phyloP scores from a whole-genome alignment of 345 rosid species.

The Euphorbia tirucalli region DNA sequence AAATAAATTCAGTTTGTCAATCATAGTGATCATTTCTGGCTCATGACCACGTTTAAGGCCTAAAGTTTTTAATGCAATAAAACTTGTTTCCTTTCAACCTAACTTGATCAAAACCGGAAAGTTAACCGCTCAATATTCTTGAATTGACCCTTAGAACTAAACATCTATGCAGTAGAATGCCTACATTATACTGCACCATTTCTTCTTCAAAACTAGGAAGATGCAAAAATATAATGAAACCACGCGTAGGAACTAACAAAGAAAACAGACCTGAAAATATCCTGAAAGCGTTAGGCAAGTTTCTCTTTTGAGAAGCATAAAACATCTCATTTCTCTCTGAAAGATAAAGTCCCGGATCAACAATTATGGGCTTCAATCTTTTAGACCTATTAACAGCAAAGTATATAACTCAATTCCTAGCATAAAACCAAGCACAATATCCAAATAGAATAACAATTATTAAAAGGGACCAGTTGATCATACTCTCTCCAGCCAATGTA shows the following conservation, averaged over 20 bases:
- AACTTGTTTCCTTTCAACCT: not conserved
- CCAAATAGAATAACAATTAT: slow-evolving; percentile 4
- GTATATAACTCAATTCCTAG: not conserved
- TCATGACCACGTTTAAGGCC: not conserved
- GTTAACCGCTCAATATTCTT: not conserved
- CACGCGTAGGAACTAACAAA: not conserved
- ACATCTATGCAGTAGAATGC: not conserved
- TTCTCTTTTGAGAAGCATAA: slow-evolving; percentile 76
- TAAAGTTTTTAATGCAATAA: not conserved
- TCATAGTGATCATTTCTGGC: not conserved
- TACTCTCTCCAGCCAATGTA: slow-evolving; percentile 99
- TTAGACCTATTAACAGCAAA: slow-evolving; percentile 52
- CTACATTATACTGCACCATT: no score
- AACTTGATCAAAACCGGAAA: not conserved
- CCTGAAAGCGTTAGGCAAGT: slow-evolving; percentile 70
- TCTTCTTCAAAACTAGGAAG: not conserved
- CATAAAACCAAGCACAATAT: not conserved
- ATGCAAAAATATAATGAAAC: not conserved
- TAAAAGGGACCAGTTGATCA: slow-evolving; percentile 17
- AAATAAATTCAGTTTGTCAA: not conserved
- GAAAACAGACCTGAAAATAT: slow-evolving; percentile 65
- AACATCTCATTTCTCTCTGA: slow-evolving; percentile 67
- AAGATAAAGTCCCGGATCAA: slow-evolving; percentile 93
- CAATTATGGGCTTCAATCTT: slow-evolving; percentile 79
- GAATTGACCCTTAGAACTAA: not conserved